Base-by-base conservation (phyloP, 768 basidiomycete species). In the Pulveroboletus sp. region DNA sequence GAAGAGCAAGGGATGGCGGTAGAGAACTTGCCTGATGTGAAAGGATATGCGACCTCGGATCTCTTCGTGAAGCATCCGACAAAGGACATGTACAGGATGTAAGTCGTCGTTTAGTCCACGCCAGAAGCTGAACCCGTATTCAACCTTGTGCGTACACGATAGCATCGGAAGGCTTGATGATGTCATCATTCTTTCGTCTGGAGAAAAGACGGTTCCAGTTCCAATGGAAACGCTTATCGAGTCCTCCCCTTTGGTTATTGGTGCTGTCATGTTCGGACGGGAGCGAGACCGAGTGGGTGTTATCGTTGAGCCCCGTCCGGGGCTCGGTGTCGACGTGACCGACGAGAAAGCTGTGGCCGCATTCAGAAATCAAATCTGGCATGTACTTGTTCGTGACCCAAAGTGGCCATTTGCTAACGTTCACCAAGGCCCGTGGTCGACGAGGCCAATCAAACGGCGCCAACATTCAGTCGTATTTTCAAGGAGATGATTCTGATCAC, bases 401-500 rank as follows among this genome's bases (percentile, higher is more conserved):
- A n/a, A n/a, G n/a, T n/a, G 17, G 17, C 16, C 16, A n/a, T 12
- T 23, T 14, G 17, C 16, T 23, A 3, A 5, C 32, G 10, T 20
- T 47, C n/a, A 47, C 43, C 23, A 41, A 73, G 71, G 68, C 64
- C 70, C 0, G 36, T 58, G 12, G 65, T 76, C 1, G 72, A 74
- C 17, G 67, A 71, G 32, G 74, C 72, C 2, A 76, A 76, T 49
- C 54, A 51, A 13, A 54, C 51, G 7, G 63, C 71, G 0, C 74
- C 74, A 0, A 60, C 68, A 1, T 73, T 70, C 49, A 73, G 71
- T 47, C 62, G 69, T n/a, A 65, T 76, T 19, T 76, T 72, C 66
- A 75, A 74, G 57, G 73, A 78, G 54, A 76, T 78, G 76, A 76
- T 79, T 38, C 29, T 78, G 10, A 53, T 78, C n/a, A 61, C 75